Evolutionary conservation across 2,329 filamentous ascomycete genomes (phyloP).

Genomic region (Aspergillus fumigatiaffinis): DNA sequence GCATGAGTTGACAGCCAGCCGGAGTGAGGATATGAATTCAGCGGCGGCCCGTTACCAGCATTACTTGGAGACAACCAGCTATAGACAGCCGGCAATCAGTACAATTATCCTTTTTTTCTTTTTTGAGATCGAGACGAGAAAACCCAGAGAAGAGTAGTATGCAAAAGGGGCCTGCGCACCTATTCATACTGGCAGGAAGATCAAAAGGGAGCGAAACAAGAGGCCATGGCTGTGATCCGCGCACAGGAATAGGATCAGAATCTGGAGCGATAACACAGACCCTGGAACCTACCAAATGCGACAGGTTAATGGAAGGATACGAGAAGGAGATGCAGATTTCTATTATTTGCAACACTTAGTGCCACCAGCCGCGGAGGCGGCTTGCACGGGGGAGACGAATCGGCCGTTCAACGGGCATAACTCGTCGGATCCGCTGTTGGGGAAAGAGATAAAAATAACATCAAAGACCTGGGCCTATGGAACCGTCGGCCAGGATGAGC

Average conservation of each 20-base stretch:
- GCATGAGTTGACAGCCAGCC: constrained; percentile 30
- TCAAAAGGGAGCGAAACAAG: constrained; percentile 23
- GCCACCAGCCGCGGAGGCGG: constrained; percentile 16
- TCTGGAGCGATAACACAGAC: constrained; percentile 12
- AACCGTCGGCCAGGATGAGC: background rate
- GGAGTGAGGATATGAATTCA: constrained; percentile 23
- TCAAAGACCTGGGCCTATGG: background rate
- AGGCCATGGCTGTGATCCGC: constrained; percentile 25
- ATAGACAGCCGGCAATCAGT: constrained; percentile 21
- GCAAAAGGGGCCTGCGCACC: constrained; percentile 23
- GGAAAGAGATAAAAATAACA: constrained; percentile 23
- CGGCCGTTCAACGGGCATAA: constrained; percentile 9
- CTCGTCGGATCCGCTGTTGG: constrained; percentile 15
- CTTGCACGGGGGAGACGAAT: constrained; percentile 12
- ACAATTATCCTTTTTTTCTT: constrained; percentile 6
- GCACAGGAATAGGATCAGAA: constrained; percentile 14
- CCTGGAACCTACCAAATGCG: constrained; percentile 12
- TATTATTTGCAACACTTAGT: constrained; percentile 27
- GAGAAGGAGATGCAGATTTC: constrained; percentile 19
- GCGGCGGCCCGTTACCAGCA: constrained; percentile 31
- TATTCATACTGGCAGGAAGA: constrained; percentile 35
- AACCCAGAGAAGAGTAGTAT: background rate
- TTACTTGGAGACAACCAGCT: constrained; percentile 32
- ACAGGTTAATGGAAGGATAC: constrained; percentile 12
- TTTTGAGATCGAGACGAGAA: constrained; percentile 1